A percentile compares a stretch with the other conserved stretches of the same genome.
Evolutionary conservation across 2,329 filamentous ascomycete genomes (phyloP).

Genomic region (Penicillium olsonii): DNA sequence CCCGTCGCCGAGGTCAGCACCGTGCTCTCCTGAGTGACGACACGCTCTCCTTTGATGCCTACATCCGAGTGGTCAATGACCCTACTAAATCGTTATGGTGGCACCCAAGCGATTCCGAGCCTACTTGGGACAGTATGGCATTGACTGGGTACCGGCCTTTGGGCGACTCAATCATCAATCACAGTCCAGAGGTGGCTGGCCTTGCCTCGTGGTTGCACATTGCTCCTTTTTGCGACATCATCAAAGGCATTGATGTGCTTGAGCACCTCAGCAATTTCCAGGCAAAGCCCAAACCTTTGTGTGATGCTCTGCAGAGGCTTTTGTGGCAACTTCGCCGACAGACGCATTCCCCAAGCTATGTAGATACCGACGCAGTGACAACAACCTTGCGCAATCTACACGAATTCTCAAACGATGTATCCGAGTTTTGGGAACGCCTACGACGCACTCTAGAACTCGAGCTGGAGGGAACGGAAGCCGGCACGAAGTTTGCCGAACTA

Average conservation of each 20-base stretch:
- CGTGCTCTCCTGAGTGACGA: slow-evolving; percentile 62
- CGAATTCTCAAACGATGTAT: slow-evolving; percentile 54
- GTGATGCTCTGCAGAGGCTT: slow-evolving; percentile 54
- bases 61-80: slow-evolving; percentile 62
- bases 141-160: slow-evolving; percentile 60
- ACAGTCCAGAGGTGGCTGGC: slow-evolving; percentile 54
- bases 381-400: slow-evolving; percentile 42
- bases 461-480: slow-evolving; percentile 47
- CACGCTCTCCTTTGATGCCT: slow-evolving; percentile 62
- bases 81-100: slow-evolving; percentile 63
- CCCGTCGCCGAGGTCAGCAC: slow-evolving; percentile 58
- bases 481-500: slow-evolving; percentile 45
- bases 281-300: slow-evolving; percentile 52
- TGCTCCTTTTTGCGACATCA: slow-evolving; percentile 58
- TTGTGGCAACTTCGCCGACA: slow-evolving; percentile 53
- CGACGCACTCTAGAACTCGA: slow-evolving; percentile 56
- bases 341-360: slow-evolving; percentile 40
- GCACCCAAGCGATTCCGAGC: slow-evolving; percentile 56
- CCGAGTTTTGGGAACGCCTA: slow-evolving; percentile 58
- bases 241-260: slow-evolving; percentile 53
- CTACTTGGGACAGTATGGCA: slow-evolving; percentile 57
- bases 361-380: slow-evolving; percentile 46
- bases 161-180: slow-evolving; percentile 47
- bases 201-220: slow-evolving; percentile 61
- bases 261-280: slow-evolving; percentile 49